These are phyloP conservation scores for Gracilariopsis chorda DNA, from an alignment of 23 red algal genomes.

Conservation along the genomic window DNA sequence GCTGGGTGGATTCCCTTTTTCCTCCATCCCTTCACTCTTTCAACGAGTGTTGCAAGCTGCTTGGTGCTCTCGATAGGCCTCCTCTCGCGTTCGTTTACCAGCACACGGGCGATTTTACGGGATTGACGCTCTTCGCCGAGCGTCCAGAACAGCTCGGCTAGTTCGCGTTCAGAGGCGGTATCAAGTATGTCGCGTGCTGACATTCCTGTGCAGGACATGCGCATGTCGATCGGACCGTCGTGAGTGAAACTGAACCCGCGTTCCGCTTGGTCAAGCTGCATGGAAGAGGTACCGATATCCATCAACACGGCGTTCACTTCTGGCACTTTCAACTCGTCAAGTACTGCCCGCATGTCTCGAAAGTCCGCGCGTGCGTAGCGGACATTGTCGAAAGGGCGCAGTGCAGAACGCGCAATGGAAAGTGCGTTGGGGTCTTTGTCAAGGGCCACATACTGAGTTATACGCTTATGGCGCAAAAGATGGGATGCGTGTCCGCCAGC, in stretches of 20 bases:
- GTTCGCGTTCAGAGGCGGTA: conserved; percentile 36
- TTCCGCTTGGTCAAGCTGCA: conserved; percentile 85
- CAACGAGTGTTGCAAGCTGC: conserved; percentile 54
- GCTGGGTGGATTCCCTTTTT: conserved; percentile 84
- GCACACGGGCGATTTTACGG: conserved; percentile 44
- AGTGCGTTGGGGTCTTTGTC: conserved; percentile 85
- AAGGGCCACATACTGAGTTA: conserved; percentile 73
- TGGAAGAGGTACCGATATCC: conserved; percentile 88
- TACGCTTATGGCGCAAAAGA: conserved; percentile 1
- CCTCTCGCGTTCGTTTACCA: conserved; percentile 37
- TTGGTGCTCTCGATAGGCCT: conserved; percentile 23
- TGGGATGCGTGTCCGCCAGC: conserved; percentile 82
- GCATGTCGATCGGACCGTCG: conserved; percentile 96
- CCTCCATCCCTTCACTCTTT: conserved; percentile 32
- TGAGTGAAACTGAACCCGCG: conserved; percentile 80
- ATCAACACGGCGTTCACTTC: conserved; percentile 73
- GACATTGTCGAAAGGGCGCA: conserved; percentile 20
- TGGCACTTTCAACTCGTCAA: not conserved
- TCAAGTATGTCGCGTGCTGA: conserved; percentile 86
- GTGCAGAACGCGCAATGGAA: not conserved
- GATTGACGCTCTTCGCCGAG: conserved; percentile 84
- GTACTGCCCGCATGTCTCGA: conserved; percentile 15
- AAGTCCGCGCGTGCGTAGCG: conserved; percentile 80
- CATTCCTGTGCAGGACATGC: conserved; percentile 59
- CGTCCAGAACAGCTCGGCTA: conserved; percentile 64